These are phyloP conservation scores for Wakefieldia striispora DNA, from an alignment of 768 basidiomycete genomes.

Conservation along the genomic window DNA sequence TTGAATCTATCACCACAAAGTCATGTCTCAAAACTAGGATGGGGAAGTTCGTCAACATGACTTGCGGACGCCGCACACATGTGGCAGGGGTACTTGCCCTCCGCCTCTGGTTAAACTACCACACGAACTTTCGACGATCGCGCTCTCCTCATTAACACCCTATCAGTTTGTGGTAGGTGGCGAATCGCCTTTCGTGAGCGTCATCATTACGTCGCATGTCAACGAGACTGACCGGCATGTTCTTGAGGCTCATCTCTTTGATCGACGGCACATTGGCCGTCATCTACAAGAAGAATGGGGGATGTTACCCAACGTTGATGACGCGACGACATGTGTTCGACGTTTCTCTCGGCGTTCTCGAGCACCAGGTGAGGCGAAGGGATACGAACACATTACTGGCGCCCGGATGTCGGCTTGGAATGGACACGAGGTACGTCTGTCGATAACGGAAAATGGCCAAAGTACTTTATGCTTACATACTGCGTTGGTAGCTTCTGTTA, in stretches of 20 bases:
- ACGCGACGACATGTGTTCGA: conserved; percentile 75
- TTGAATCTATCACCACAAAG: conserved; percentile 8
- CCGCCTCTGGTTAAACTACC: conserved; percentile 65
- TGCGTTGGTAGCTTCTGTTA: conserved; percentile 50
- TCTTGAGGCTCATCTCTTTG: conserved; percentile 52
- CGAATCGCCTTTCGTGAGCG: conserved; percentile 68
- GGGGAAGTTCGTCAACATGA: conserved; percentile 89
- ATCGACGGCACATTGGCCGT: conserved; percentile 70
- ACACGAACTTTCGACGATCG: conserved; percentile 67
- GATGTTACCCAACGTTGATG: conserved; percentile 42
- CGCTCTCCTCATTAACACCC: conserved; percentile 75
- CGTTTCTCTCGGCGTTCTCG: conserved; percentile 60
- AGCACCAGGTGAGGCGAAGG: conserved; percentile 33
- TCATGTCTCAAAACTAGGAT: conserved; percentile 50
- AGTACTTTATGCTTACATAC: conserved; percentile 10
- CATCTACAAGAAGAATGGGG: conserved; percentile 71
- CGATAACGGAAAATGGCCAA: not conserved
- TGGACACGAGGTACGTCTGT: conserved; percentile 64
- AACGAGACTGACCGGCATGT: not conserved
- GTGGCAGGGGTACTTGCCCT: conserved; percentile 57
- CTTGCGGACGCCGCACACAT: conserved; percentile 66
- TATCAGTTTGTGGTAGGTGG: conserved; percentile 87
- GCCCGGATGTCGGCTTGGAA: conserved; percentile 67
- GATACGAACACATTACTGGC: conserved; percentile 69
- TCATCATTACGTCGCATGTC: not conserved